phyloP scores from a whole-genome alignment of 805 yeast genomes.

The Pichia occidentalis region DNA sequence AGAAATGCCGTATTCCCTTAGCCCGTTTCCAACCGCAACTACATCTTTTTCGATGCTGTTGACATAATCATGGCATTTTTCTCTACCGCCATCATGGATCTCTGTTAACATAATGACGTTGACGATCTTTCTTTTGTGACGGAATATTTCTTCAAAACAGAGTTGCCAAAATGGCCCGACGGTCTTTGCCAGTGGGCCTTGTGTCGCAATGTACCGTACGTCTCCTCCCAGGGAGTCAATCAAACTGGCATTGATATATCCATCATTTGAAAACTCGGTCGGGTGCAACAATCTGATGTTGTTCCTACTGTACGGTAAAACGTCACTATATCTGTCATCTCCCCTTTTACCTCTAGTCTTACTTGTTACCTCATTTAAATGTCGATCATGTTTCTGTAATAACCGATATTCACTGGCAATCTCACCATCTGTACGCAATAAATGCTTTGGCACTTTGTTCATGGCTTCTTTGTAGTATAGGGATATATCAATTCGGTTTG shows the following conservation, averaged over 20 bases:
- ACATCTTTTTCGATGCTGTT: slow-evolving; percentile 8
- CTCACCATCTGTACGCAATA: too few species aligned
- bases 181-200: slow-evolving; percentile 49
- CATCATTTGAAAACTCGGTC: slow-evolving; percentile 28
- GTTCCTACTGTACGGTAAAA: slow-evolving; percentile 57
- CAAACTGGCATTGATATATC: slow-evolving; percentile 35
- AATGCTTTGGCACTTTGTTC: too few species aligned
- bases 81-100: slow-evolving; percentile 35
- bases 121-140: slow-evolving; percentile 23
- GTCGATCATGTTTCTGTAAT: slow-evolving; percentile 1
- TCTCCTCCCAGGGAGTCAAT: slow-evolving; percentile 18
- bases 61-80: slow-evolving; percentile 31
- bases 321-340: slow-evolving; percentile 52
- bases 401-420: not conserved
- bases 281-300: too few species aligned
- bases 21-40: not conserved
- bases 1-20: not conserved
- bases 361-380: not conserved
- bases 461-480: too few species aligned
- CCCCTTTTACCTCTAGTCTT: not conserved
- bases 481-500: too few species aligned
- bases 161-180: slow-evolving; percentile 38
- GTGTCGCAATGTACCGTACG: slow-evolving; percentile 54
- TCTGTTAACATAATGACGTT: slow-evolving; percentile 73
- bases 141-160: slow-evolving; percentile 24